Evolutionary conservation across 148 eudicot genomes (phyloP).

Genomic region (Beta vulgaris): DNA sequence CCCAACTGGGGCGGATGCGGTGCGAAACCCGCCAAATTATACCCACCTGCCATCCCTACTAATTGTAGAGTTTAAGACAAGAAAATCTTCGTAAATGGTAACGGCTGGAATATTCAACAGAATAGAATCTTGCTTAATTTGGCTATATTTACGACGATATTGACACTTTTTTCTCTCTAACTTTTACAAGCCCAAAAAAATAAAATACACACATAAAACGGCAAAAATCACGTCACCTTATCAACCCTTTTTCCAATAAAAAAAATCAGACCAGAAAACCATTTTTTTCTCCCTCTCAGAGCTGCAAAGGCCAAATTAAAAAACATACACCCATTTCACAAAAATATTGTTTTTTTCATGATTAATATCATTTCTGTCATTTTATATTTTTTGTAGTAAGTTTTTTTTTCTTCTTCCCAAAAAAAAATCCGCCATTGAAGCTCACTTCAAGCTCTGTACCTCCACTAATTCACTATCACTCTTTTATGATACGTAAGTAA

Average conservation of each 20-base stretch:
- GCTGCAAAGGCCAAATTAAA: constrained; percentile 18
- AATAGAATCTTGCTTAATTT: constrained; percentile 4
- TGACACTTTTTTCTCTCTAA: not conserved
- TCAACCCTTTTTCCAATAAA: constrained; percentile 1
- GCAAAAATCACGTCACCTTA: not conserved
- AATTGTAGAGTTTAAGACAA: too few species aligned
- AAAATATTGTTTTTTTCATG: not conserved
- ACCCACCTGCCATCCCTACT: too few species aligned
- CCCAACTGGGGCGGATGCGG: too few species aligned
- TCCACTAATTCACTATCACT: constrained; percentile 7
- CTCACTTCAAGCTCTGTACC: constrained; percentile 18
- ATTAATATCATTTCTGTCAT: constrained; percentile 11
- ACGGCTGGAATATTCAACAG: not conserved
- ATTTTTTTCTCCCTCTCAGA: not conserved
- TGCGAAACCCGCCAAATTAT: too few species aligned
- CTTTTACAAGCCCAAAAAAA: not conserved
- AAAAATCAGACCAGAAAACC: not conserved
- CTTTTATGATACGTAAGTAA: constrained; percentile 28
- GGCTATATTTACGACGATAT: not conserved
- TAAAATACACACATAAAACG: not conserved
- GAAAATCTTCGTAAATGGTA: too few species aligned
- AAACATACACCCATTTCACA: not conserved
- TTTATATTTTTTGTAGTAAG: not conserved
- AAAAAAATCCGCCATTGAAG: constrained; percentile 45
- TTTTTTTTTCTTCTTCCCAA: not conserved